Conservation (phyloP, 179 eudicot species). For the Carnegiea gigantea region DNA sequence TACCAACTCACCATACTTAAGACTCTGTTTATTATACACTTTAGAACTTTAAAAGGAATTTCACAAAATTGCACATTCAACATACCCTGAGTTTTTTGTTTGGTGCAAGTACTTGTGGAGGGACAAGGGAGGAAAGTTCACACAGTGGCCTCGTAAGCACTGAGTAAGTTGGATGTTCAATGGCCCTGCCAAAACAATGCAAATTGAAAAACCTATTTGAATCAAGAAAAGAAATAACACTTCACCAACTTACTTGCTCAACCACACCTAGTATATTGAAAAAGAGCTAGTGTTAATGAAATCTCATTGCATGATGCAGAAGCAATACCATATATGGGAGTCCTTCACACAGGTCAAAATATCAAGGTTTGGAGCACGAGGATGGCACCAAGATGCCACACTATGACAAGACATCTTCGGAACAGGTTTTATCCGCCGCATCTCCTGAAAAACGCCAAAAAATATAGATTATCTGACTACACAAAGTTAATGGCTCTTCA, state of each 20-base stretch:
- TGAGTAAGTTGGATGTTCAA: conserved; percentile 79
- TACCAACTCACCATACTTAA: not conserved
- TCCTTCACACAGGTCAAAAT: conserved; percentile 97
- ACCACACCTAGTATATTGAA: conserved; percentile 8
- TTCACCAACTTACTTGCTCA: not conserved
- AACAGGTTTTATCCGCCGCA: conserved; percentile 96
- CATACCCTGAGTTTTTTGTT: conserved; percentile 92
- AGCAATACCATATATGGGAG: conserved; percentile 84
- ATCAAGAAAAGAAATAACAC: not conserved
- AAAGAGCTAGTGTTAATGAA: not conserved
- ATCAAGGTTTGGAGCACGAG: conserved; percentile 99
- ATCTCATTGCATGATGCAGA: not conserved
- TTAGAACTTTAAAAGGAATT: not conserved
- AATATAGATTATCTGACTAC: conserved; percentile 13
- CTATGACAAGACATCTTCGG: conserved; percentile 94
- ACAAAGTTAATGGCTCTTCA: not conserved
- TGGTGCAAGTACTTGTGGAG: conserved; percentile 86
- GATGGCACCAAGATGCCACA: conserved; percentile 99
- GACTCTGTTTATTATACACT: not conserved
- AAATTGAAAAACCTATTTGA: conserved; percentile 1
- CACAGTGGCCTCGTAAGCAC: conserved; percentile 96
- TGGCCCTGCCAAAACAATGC: conserved; percentile 60
- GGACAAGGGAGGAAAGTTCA: conserved; percentile 88
- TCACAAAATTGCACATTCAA: not conserved
- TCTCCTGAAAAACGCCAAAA: conserved; percentile 50